A percentile compares a stretch with the other conserved stretches of the same genome.
phyloP scores from a whole-genome alignment of 306 rosid species.

The Echinosophora koreensis region DNA sequence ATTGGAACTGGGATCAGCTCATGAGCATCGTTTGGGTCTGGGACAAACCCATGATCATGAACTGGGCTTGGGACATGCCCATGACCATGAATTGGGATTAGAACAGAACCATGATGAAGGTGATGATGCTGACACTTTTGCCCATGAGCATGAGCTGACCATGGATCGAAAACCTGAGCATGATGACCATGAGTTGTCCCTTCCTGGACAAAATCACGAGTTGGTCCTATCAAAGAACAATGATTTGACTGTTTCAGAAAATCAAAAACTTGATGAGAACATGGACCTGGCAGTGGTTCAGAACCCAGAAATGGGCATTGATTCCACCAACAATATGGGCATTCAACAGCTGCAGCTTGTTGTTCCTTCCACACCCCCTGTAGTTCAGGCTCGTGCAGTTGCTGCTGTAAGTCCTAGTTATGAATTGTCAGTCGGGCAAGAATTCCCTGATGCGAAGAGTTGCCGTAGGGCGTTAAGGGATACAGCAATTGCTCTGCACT shows the following conservation, averaged over 20 bases:
- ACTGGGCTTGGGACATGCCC: slow-evolving; percentile 63
- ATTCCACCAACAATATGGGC: slow-evolving; percentile 58
- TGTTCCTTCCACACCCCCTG: slow-evolving; percentile 36
- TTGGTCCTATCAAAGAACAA: slow-evolving; percentile 64
- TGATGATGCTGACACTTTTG: slow-evolving; percentile 67
- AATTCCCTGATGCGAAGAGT: slow-evolving; percentile 86
- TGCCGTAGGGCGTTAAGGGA: slow-evolving; percentile 87
- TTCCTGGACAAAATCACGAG: slow-evolving; percentile 63
- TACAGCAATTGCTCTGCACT: slow-evolving; percentile 83
- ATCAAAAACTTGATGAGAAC: slow-evolving; percentile 76
- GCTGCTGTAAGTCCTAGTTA: slow-evolving; percentile 56
- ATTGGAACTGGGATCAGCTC: slow-evolving; percentile 70
- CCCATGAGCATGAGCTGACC: slow-evolving; percentile 63
- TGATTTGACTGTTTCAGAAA: slow-evolving; percentile 70
- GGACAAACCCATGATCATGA: slow-evolving; percentile 72
- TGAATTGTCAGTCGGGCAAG: slow-evolving; percentile 78
- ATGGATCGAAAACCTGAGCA: slow-evolving; percentile 83
- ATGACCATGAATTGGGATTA: slow-evolving; percentile 70
- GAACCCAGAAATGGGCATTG: slow-evolving; percentile 75
- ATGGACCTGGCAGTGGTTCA: slow-evolving; percentile 67
- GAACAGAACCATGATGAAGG: slow-evolving; percentile 70
- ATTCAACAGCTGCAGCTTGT: slow-evolving; percentile 59
- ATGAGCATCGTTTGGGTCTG: slow-evolving; percentile 70
- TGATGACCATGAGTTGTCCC: slow-evolving; percentile 68
- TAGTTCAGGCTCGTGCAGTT: slow-evolving; percentile 68